phyloP scores from a whole-genome alignment of 768 basidiomycete genomes.

The Lanmaoa rubissima region DNA sequence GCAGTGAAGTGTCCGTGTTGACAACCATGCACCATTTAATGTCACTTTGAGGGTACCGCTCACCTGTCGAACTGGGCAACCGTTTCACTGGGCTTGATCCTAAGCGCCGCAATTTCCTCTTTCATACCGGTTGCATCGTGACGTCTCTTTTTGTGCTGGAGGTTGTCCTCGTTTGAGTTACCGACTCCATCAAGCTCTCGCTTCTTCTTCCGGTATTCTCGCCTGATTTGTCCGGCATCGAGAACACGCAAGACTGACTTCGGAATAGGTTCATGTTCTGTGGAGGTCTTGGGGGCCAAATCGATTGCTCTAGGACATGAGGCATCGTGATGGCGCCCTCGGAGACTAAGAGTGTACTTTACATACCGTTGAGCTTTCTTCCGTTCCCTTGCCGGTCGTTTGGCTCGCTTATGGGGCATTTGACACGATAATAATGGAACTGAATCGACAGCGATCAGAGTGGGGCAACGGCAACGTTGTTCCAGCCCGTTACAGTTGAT shows the following conservation, averaged over 20 bases:
- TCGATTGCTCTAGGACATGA: slow-evolving; percentile 44
- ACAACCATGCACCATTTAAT: slow-evolving; percentile 8
- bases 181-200: slow-evolving; percentile 32
- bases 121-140: slow-evolving; percentile 19
- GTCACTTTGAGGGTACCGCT: slow-evolving; percentile 22
- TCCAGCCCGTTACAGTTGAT: not conserved
- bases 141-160: slow-evolving; percentile 30
- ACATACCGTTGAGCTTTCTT: slow-evolving; percentile 43
- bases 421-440: slow-evolving; percentile 26
- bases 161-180: too few relatives aligned
- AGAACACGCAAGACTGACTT: slow-evolving; percentile 66
- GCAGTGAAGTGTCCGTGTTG: slow-evolving; percentile 5
- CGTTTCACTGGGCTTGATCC: slow-evolving; percentile 66
- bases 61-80: slow-evolving; percentile 77
- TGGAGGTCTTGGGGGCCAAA: slow-evolving; percentile 44
- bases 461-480: slow-evolving; percentile 16
- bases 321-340: not conserved
- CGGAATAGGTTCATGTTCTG: slow-evolving; percentile 60
- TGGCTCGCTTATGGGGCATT: slow-evolving; percentile 71
- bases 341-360: not conserved
- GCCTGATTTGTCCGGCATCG: slow-evolving; percentile 57
- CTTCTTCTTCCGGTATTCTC: slow-evolving; percentile 52
- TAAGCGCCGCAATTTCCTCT: slow-evolving; percentile 31
- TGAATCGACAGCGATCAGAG: slow-evolving; percentile 1
- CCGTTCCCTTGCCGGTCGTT: slow-evolving; percentile 47